These are phyloP conservation scores for Rhizopogon sp. DNA, from an alignment of 768 basidiomycete species.

Conservation along the genomic window DNA sequence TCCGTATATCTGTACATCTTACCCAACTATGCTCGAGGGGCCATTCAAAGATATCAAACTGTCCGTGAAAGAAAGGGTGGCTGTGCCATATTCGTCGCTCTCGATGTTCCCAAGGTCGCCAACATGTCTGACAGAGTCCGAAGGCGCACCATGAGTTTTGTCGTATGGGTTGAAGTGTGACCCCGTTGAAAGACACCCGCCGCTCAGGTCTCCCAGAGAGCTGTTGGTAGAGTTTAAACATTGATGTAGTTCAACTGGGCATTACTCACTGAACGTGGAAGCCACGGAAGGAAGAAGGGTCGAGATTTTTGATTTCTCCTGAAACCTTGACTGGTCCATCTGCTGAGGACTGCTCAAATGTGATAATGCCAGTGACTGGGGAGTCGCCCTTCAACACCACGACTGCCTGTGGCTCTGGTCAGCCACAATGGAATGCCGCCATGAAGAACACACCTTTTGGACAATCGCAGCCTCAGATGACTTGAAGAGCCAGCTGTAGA, in stretches of 20 bases:
- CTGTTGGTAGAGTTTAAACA: slow-evolving; percentile 3
- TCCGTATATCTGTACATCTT: slow-evolving; percentile 13
- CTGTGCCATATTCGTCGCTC: slow-evolving; percentile 53
- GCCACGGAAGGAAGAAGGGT: slow-evolving; percentile 54
- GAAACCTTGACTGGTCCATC: slow-evolving; percentile 53
- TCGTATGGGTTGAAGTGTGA: slow-evolving; percentile 74
- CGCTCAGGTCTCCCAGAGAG: slow-evolving; percentile 54
- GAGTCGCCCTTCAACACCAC: slow-evolving; percentile 61
- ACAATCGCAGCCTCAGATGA: slow-evolving; percentile 12
- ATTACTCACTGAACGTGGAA: slow-evolving; percentile 76
- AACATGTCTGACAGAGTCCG: slow-evolving; percentile 53
- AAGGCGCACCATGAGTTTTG: slow-evolving; percentile 61
- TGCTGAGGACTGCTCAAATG: slow-evolving; percentile 52
- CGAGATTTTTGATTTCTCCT: slow-evolving; percentile 58
- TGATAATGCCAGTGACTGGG: slow-evolving; percentile 56
- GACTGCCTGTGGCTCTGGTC: slow-evolving; percentile 35
- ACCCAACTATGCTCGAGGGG: slow-evolving; percentile 67
- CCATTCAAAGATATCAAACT: slow-evolving; percentile 62
- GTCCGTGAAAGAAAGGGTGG: slow-evolving; percentile 56
- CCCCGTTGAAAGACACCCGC: slow-evolving; percentile 67
- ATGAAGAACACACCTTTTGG: slow-evolving; percentile 13
- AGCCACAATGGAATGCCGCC: neutral
- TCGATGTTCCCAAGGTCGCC: slow-evolving; percentile 76
- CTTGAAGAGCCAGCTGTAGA: slow-evolving; percentile 16
- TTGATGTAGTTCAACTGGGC: slow-evolving; percentile 15